A percentile compares a stretch with the other conserved stretches of the same genome.
Conservation (phyloP, 495 filamentous ascomycete genomes). For the Penicillium longicatenatum region DNA sequence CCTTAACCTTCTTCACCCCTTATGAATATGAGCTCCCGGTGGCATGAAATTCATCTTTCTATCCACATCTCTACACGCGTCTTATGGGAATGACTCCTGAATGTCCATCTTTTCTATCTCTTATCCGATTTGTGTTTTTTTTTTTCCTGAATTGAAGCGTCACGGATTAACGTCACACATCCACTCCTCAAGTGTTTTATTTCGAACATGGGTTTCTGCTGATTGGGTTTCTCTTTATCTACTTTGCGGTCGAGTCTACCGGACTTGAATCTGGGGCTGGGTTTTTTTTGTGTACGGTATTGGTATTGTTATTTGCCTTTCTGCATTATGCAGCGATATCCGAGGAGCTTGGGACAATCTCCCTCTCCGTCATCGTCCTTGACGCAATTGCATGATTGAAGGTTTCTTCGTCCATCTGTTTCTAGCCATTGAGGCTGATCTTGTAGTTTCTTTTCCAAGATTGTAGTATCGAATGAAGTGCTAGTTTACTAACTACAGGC, state of each 20-base stretch:
- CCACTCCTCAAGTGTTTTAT: constrained; percentile 19
- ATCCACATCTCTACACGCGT: constrained; percentile 9
- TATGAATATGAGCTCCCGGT: not conserved
- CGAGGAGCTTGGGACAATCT: constrained; percentile 34
- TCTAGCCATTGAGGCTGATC: not conserved
- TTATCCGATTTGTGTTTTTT: constrained; percentile 13
- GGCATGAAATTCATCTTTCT: not conserved
- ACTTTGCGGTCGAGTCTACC: constrained; percentile 16
- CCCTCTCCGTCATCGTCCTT: constrained; percentile 32
- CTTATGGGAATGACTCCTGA: constrained; percentile 24
- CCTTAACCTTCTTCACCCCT: constrained; percentile 3
- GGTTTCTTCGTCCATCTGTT: constrained; percentile 26
- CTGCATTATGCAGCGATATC: constrained; percentile 43
- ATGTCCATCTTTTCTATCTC: constrained; percentile 4
- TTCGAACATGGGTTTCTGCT: constrained; percentile 22
- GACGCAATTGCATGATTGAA: constrained; percentile 42
- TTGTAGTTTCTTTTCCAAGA: not conserved
- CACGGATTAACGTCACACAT: constrained; percentile 32
- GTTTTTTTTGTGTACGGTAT: constrained; percentile 31
- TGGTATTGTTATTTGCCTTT: constrained; percentile 25
- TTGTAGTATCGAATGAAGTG: no score
- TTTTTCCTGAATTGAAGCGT: constrained; percentile 31
- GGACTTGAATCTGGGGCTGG: constrained; percentile 24
- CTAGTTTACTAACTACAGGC: no score
- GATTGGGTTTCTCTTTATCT: constrained; percentile 14